Evolutionary conservation across 139 green algal genomes (phyloP).

Genomic region (Micromonas pusilla): DNA sequence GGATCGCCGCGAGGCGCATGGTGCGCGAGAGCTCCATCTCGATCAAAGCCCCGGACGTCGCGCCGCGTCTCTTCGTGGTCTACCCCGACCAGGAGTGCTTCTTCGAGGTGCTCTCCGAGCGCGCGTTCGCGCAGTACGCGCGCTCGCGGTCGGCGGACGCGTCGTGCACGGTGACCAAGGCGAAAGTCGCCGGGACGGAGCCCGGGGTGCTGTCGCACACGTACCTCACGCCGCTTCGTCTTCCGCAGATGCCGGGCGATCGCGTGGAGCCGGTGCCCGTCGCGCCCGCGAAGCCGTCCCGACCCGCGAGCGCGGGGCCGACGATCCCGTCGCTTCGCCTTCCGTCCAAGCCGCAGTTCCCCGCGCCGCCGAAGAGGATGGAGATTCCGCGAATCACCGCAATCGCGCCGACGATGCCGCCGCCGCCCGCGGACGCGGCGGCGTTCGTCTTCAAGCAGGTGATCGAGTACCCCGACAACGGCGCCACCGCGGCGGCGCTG

Average conservation of each 20-base stretch:
- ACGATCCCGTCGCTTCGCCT: neutral
- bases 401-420: neutral
- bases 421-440: neutral
- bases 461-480: neutral
- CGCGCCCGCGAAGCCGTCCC: neutral
- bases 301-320: neutral
- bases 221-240: neutral
- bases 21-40: too few species aligned
- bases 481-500: neutral
- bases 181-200: neutral
- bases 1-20: too few species aligned
- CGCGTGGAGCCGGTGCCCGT: neutral
- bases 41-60: neutral
- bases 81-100: slow-evolving; percentile 4
- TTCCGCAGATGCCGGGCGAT: neutral
- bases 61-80: neutral
- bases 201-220: neutral
- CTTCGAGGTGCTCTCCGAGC: neutral
- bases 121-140: slow-evolving; percentile 1
- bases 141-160: neutral
- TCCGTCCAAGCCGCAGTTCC: neutral
- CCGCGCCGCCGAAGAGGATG: neutral
- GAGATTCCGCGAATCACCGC: neutral
- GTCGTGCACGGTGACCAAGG: neutral
- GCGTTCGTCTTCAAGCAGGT: neutral